Evolutionary conservation across 2,329 filamentous ascomycete genomes (phyloP).

Genomic region (Cladorrhinum sp.): DNA sequence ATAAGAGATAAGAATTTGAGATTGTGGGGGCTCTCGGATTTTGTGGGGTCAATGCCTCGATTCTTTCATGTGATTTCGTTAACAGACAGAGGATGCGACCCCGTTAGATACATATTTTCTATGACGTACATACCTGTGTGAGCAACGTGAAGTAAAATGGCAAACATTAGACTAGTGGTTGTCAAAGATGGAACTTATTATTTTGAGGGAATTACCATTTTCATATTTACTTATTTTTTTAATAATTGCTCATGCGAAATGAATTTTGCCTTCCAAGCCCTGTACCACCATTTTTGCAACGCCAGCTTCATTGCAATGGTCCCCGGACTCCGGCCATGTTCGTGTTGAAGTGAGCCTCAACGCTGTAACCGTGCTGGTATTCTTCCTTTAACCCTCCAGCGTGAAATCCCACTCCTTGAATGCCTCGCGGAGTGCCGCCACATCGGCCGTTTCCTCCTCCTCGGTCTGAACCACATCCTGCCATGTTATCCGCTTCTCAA

Average conservation of each 20-base stretch:
- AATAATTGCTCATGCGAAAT: not conserved
- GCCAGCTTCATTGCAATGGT: not conserved
- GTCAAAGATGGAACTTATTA: no score
- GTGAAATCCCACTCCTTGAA: conserved; percentile 90
- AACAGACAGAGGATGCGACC: not conserved
- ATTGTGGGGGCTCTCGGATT: not conserved
- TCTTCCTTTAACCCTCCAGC: conserved; percentile 18
- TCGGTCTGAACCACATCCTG: conserved; percentile 75
- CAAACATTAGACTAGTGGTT: no score
- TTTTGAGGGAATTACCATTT: no score
- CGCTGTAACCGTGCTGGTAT: not conserved
- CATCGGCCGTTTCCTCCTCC: conserved; percentile 76
- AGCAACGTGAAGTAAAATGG: no score
- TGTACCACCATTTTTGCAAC: not conserved
- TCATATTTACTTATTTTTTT: no score
- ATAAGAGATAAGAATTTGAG: conserved; percentile 29
- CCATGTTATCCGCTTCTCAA: conserved; percentile 82
- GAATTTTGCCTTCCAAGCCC: not conserved
- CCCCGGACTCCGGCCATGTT: not conserved
- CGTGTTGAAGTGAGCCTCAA: not conserved
- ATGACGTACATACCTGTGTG: no score
- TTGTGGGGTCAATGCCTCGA: not conserved
- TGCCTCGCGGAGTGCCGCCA: conserved; percentile 71
- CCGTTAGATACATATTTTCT: not conserved
- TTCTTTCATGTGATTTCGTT: conserved; percentile 2